Evolutionary conservation across 352 stramenopile species (phyloP), one percentile per base, ranked within the genome.

Genomic region (Globisporangium iwayamae): DNA sequence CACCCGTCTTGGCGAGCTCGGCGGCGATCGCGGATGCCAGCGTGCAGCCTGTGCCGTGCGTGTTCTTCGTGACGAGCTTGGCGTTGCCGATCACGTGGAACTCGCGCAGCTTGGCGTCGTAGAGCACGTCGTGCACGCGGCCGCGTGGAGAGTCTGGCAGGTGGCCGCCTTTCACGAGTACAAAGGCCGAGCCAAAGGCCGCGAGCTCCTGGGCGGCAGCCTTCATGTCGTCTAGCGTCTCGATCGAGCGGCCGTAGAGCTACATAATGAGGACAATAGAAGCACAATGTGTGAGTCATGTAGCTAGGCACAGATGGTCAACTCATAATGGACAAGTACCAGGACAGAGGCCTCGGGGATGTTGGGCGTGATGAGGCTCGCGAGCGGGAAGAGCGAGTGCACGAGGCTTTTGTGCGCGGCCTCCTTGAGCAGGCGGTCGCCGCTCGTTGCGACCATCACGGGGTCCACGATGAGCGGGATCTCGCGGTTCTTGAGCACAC

Each of bases 161-260:
- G 78, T 98, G 94, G 5, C 94, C 93, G 39, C 94, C 94, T 60
- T 98, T 98, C 58, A 98, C 88, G 43, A 98, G 77, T 55, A 98
- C 91, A 41, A 82, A 84, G 11, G 62, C 56, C 14, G 77, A 81
- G 22, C 78, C 75, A 39, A 94, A 78, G 11, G 46, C 57, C 1
- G 93, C 68, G 20, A 98, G 79, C 13, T 94, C 88, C 34, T 64
- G 43, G 2, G 94, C 94, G 2, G 81, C 93, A 14, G 66, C 48
- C 66, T 96, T 86, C 60, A 98, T 90, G 30, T 80, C 75, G 1
- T 77, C 71, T 18, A 90, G 62, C 38, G 77, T 73, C 13, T 67
- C 54, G 65, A 86, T 86, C 48, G 57, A 34, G n/a, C 75, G 73
- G 53, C 67, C 69, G 2, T 71, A 20, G 25, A 86, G 66, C 77